These are phyloP conservation scores for Daldinia vernicosa DNA, from an alignment of 495 filamentous ascomycete species.

Conservation along the genomic window DNA sequence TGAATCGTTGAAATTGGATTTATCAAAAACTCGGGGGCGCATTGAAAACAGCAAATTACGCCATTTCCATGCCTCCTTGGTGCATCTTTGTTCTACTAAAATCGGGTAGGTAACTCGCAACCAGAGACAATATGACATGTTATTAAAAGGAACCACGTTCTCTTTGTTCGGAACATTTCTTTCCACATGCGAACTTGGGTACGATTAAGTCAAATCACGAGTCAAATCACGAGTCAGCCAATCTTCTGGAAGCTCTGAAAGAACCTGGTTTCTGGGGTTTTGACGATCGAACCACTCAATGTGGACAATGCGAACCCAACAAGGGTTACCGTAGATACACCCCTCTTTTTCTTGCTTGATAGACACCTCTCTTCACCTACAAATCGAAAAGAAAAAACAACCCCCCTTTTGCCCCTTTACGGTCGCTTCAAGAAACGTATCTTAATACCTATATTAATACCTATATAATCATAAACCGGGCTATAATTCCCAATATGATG, in stretches of 20 bases:
- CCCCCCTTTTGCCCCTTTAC: constrained; percentile 23
- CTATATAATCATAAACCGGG: not conserved
- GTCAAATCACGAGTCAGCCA: constrained; percentile 24
- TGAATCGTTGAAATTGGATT: constrained; percentile 37
- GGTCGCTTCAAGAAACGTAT: constrained; percentile 12
- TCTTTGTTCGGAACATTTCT: constrained; percentile 14
- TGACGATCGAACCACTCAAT: constrained; percentile 38
- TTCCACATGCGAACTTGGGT: constrained; percentile 12
- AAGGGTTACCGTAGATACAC: constrained; percentile 16
- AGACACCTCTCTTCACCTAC: constrained; percentile 22
- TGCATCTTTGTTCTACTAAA: constrained; percentile 27
- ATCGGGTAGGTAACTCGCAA: constrained; percentile 16
- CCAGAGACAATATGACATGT: constrained; percentile 12
- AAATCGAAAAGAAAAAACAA: constrained; percentile 10
- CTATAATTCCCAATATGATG: not conserved
- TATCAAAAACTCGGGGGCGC: constrained; percentile 21
- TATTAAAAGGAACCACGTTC: constrained; percentile 16
- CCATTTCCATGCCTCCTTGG: constrained; percentile 31
- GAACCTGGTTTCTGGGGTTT: constrained; percentile 37
- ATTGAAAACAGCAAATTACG: constrained; percentile 43
- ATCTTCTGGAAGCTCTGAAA: constrained; percentile 42
- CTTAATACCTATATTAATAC: constrained; percentile 2
- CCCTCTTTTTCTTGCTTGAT: constrained; percentile 1
- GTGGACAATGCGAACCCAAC: constrained; percentile 21
- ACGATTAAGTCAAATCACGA: constrained; percentile 22